phyloP scores from a whole-genome alignment of 1,139 yeast genomes.

The Tardiomyces digboiensis region DNA sequence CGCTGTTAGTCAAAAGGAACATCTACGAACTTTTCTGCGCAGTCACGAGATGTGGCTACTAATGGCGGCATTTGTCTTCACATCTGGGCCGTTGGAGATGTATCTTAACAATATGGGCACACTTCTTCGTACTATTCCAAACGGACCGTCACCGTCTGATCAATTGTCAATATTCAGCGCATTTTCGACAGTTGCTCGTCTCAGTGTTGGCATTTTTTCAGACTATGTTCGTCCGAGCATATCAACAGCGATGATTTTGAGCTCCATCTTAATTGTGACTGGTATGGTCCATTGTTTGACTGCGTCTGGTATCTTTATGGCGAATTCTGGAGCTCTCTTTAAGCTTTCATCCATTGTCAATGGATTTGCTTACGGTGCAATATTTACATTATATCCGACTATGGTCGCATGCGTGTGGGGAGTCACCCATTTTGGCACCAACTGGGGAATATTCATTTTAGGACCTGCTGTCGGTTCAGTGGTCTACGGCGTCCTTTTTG shows the following conservation, averaged over 20 bases:
- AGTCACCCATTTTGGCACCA: slow-evolving; percentile 77
- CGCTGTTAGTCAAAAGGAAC: background rate
- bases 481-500: slow-evolving; percentile 62
- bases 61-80: slow-evolving; percentile 51
- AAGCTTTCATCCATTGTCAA: slow-evolving; percentile 40
- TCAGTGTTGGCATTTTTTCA: slow-evolving; percentile 54
- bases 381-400: slow-evolving; percentile 81
- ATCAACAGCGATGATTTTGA: slow-evolving; percentile 22
- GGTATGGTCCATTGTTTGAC: slow-evolving; percentile 18
- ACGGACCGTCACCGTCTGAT: slow-evolving; percentile 29
- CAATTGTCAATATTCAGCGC: slow-evolving; percentile 48
- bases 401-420: slow-evolving; percentile 84
- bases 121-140: slow-evolving; percentile 29
- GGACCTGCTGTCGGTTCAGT: slow-evolving; percentile 89
- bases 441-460: slow-evolving; percentile 86
- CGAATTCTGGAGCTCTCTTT: slow-evolving; percentile 25
- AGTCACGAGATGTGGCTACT: slow-evolving; percentile 62
- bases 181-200: slow-evolving; percentile 53
- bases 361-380: slow-evolving; percentile 74
- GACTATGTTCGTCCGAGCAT: slow-evolving; percentile 34
- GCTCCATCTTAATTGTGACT: slow-evolving; percentile 16
- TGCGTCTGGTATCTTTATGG: slow-evolving; percentile 12
- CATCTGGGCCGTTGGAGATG: slow-evolving; percentile 83
- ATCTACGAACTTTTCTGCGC: slow-evolving; percentile 34
- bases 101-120: slow-evolving; percentile 78